Base-by-base conservation (phyloP, 768 basidiomycete species). In the Infundibulicybe gibba region DNA sequence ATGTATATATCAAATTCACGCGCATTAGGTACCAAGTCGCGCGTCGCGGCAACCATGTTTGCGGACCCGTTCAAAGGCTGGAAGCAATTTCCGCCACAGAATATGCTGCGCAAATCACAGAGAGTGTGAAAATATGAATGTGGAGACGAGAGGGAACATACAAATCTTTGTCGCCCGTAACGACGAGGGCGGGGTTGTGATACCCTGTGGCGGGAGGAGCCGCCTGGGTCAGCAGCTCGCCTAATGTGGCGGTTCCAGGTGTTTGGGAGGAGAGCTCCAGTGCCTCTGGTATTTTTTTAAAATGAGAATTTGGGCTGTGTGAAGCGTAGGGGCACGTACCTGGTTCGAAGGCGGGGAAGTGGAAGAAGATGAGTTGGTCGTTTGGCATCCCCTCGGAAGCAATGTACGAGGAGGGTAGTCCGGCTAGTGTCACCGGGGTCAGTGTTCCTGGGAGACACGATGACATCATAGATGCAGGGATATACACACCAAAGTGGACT, bases 121-220 rank as follows among this genome's bases (percentile, higher is more conserved):
- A 41, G 10, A 45, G 40, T n/a, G 6, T 37, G 11, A 15, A 32
- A n/a, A 12, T 12, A 43, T 10, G 9, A 14, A 33, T 10, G 12
- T 14, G 9, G 15, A 16, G 3, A 15, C 31, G 12, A n/a, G 25
- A 40, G 20, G 13, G 40, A 17, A 48, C 56, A 42, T 47, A 60
- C 60, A 51, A 54, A 32, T 58, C 58, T 32, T 49, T 58, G 17
- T 59, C 58, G 17, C 61, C 61, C 17, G 57, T 56, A n/a, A 59
- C 48, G 20, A 59, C 52, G 20, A 55, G 50, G n/a, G 58, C 40
- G 9, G 59, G 57, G 12, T 54, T 52, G 5, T 55, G 49, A 43
- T 55, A 60, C 17, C 47, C 45, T 5, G 32, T 8, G 5, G 59
- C 55, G 3, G 46, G 40, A 3, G 6, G 5, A 1, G 50, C 35